phyloP scores from a whole-genome alignment of 805 yeast species.

The Barnettozyma wickerhamii region DNA sequence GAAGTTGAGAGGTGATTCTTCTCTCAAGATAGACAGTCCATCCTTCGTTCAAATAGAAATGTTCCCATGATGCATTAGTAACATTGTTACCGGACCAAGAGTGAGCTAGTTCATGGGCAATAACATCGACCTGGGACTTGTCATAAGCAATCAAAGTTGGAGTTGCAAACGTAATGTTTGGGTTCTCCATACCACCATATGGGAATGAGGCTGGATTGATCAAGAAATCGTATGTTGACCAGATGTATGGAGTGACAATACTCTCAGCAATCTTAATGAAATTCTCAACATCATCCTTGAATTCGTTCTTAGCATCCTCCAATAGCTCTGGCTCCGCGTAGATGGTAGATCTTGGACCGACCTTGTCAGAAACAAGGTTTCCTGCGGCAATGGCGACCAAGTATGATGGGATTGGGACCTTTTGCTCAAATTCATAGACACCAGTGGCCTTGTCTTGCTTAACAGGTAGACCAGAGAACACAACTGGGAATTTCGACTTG shows the following conservation, averaged over 20 bases:
- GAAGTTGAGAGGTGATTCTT: conserved; percentile 45
- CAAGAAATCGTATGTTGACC: conserved; percentile 78
- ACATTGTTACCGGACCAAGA: conserved; percentile 92
- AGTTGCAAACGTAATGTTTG: conserved; percentile 85
- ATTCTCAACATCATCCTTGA: conserved; percentile 73
- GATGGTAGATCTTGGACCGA: conserved; percentile 86
- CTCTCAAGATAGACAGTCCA: conserved; percentile 94
- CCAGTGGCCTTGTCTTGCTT: conserved; percentile 7
- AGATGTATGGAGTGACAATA: conserved; percentile 73
- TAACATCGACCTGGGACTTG: conserved; percentile 79
- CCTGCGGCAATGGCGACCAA: conserved; percentile 85
- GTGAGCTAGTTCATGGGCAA: conserved; percentile 91
- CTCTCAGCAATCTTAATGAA: conserved; percentile 77
- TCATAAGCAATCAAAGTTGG: conserved; percentile 86
- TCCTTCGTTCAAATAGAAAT: conserved; percentile 93
- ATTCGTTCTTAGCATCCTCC: conserved; percentile 70
- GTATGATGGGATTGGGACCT: conserved; percentile 82
- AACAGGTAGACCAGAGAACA: conserved; percentile 62
- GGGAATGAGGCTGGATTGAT: conserved; percentile 77
- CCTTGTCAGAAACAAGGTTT: conserved; percentile 56
- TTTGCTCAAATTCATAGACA: conserved; percentile 57
- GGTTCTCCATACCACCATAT: conserved; percentile 95
- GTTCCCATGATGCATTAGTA: conserved; percentile 89
- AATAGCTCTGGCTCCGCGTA: conserved; percentile 72
- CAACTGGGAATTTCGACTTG: conserved; percentile 60